phyloP scores from a whole-genome alignment of 345 rosid genomes.

The Xanthoceras sorbifolium region DNA sequence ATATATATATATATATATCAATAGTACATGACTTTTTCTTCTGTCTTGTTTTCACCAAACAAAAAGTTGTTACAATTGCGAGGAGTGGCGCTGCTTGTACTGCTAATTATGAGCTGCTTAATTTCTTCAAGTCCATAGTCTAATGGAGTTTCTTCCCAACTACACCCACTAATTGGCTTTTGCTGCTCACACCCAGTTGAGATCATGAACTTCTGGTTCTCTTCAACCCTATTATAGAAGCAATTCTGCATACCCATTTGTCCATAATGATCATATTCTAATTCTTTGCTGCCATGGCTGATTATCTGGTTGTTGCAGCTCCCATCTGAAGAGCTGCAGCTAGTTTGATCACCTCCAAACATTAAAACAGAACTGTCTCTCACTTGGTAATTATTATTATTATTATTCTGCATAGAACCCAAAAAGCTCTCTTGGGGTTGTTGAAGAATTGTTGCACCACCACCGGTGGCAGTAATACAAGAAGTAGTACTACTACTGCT shows the following conservation, averaged over 20 bases:
- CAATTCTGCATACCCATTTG: constrained; percentile 30
- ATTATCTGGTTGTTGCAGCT: constrained; percentile 44
- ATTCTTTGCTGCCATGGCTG: constrained; percentile 41
- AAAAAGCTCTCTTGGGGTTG: constrained; percentile 32
- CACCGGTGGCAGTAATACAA: constrained; percentile 30
- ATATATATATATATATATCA: constrained; percentile 15
- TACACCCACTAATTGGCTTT: constrained; percentile 18
- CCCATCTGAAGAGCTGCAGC: constrained; percentile 70
- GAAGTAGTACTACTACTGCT: constrained; percentile 28
- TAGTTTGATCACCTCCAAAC: constrained; percentile 43
- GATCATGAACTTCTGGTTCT: constrained; percentile 29
- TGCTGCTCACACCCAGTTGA: constrained; percentile 20
- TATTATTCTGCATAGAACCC: constrained; percentile 28
- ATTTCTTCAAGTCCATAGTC: constrained; percentile 81
- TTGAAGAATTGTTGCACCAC: constrained; percentile 25
- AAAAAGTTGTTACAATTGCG: constrained; percentile 43
- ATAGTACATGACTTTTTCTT: constrained; percentile 54
- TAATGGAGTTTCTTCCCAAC: constrained; percentile 30
- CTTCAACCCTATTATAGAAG: constrained; percentile 27
- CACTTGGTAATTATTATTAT: constrained; percentile 29
- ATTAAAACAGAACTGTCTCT: constrained; percentile 34
- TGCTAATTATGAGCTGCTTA: constrained; percentile 59
- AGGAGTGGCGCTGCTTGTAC: constrained; percentile 3
- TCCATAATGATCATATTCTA: constrained; percentile 17
- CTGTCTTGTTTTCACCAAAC: constrained; percentile 65